Conservation (phyloP, 164 flowering plant genomes). For the Nymphaea thermarum region DNA sequence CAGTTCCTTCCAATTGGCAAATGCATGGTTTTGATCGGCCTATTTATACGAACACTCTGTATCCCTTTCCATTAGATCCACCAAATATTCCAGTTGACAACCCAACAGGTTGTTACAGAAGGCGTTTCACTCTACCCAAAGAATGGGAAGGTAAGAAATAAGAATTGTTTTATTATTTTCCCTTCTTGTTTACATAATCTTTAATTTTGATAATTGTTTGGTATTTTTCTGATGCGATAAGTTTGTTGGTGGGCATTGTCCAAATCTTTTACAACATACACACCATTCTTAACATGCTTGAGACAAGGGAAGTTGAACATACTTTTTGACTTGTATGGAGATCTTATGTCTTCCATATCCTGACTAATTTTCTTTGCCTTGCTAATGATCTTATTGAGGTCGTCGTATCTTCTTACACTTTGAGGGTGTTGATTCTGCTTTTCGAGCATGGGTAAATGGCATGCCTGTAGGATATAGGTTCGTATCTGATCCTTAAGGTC, state of each 20-base stretch:
- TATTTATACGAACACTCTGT: conserved; percentile 67
- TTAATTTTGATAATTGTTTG: no score
- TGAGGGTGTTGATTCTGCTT: conserved; percentile 98
- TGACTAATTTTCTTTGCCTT: not conserved
- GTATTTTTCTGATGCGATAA: no score
- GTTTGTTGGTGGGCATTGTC: no score
- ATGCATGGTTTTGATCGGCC: conserved; percentile 93
- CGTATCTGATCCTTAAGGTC: not conserved
- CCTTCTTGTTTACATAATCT: no score
- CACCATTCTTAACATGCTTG: no score
- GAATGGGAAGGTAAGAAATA: conserved; percentile 72
- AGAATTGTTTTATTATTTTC: not conserved
- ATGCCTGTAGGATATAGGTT: conserved; percentile 84
- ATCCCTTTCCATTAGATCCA: conserved; percentile 85
- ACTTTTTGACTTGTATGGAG: no score
- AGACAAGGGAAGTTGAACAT: no score
- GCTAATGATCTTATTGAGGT: conserved; percentile 15
- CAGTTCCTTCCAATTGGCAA: conserved; percentile 99
- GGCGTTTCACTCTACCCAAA: conserved; percentile 54
- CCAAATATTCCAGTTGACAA: conserved; percentile 69
- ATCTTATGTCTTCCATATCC: not conserved
- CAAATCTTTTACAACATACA: no score
- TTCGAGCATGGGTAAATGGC: conserved; percentile 85
- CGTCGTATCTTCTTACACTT: conserved; percentile 86
- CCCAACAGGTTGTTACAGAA: conserved; percentile 97